Evolutionary conservation across 768 basidiomycete species (phyloP).

Genomic region (Boletellus sp.): DNA sequence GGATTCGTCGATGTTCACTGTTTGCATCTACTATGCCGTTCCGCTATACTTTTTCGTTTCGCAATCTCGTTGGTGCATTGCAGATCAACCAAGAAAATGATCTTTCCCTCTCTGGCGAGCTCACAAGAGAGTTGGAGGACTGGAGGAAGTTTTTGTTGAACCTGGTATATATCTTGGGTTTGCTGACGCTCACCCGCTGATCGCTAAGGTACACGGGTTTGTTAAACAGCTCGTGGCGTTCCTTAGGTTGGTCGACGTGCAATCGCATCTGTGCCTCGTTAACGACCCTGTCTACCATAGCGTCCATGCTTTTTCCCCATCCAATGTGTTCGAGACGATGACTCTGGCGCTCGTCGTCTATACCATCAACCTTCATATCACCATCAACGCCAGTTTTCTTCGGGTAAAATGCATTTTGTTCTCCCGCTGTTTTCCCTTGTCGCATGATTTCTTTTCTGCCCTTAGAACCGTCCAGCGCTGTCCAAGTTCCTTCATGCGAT

Average conservation of each 20-base stretch:
- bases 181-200: neutral
- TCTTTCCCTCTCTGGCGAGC: constrained; percentile 7
- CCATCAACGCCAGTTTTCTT: constrained; percentile 13
- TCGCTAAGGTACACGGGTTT: neutral
- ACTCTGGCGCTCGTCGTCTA: constrained; percentile 29
- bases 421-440: neutral
- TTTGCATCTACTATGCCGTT: constrained; percentile 11
- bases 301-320: constrained; percentile 22
- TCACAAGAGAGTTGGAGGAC: constrained; percentile 20
- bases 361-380: constrained; percentile 28
- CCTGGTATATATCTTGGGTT: constrained; percentile 11
- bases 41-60: neutral
- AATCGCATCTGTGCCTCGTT: neutral
- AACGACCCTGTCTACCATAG: constrained; percentile 9
- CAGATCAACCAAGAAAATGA: constrained; percentile 1
- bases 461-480: constrained; percentile 13
- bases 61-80: neutral
- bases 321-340: constrained; percentile 10
- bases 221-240: constrained; percentile 25
- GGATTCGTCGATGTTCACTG: neutral
- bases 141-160: constrained; percentile 20
- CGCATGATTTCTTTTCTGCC: neutral
- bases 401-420: constrained; percentile 9
- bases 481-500: constrained; percentile 21
- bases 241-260: constrained; percentile 19